Evolutionary conservation across 306 rosid species (phyloP).

Genomic region (Ormosia semicastrata): DNA sequence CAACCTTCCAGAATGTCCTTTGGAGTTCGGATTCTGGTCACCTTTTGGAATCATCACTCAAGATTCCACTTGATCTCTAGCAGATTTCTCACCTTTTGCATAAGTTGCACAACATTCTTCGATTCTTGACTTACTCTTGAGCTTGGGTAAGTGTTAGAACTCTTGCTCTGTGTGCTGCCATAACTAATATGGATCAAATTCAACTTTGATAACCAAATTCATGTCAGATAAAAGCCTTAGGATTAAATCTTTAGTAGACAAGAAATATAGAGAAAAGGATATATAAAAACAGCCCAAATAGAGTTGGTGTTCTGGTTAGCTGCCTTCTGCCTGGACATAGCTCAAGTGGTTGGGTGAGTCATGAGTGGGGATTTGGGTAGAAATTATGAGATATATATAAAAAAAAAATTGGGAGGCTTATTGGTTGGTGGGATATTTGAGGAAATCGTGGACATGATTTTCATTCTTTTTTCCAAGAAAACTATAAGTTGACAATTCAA

Average conservation of each 20-base stretch:
- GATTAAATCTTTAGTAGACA: neutral
- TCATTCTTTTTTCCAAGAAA: neutral
- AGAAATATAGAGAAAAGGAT: too few species aligned
- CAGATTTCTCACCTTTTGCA: neutral
- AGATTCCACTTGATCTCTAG: too few species aligned
- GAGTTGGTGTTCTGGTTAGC: too few species aligned
- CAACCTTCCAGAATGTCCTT: neutral
- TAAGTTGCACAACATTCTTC: neutral
- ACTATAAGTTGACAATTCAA: neutral
- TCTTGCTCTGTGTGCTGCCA: neutral
- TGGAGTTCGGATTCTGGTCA: neutral
- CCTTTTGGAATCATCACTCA: neutral
- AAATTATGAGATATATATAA: too few species aligned
- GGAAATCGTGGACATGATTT: neutral
- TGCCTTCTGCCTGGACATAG: too few species aligned
- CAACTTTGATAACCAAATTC: neutral
- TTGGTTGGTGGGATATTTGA: neutral
- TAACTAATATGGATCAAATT: neutral
- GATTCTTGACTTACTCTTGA: neutral
- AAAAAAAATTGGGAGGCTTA: neutral
- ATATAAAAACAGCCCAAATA: too few species aligned
- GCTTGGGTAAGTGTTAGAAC: neutral
- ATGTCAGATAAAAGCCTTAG: neutral
- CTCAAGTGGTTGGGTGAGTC: too few species aligned
- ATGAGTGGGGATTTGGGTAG: too few species aligned